Evolutionary conservation across 805 yeast species (phyloP), one percentile per base, ranked within the genome.

Genomic region (Millerozyma acaciae): DNA sequence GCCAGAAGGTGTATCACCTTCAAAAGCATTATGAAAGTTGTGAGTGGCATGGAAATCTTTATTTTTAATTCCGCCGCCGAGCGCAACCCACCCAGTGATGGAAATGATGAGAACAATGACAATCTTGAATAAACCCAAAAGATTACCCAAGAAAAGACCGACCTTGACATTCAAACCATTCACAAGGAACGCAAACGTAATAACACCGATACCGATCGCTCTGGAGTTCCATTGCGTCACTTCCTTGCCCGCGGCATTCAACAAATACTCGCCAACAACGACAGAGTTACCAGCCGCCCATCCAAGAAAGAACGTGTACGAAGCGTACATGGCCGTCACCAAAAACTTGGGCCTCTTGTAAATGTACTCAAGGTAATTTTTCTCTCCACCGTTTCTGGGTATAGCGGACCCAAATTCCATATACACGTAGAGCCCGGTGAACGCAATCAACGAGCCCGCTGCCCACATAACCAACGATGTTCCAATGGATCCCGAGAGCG

Each of bases 281-380:
- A 83, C 76, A 14, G 89, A 80, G 56, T 84, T 83, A 55, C 89
- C 85, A 8, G 93, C 78, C 15, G 95, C 89, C 86, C 89, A 85
- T 22, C 93, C 93, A 30, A 85, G 64, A 48, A 83, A 71, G 49
- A 85, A 78, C 12, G 79, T 78, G 50, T 83, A 81, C 2, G 88
- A 65, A 0, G 86, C 88, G 47, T 66, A 66, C 70, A 63, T 65
- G 38, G 68, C 75, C 17, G 84, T 78, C 28, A 80, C 71, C 38
- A 85, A 65, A 50, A 80, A 83, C 52, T 65, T 72, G 26, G 95
- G 95, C 45, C 73, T 76, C 31, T 67, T 68, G 61, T 69, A 85
- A 31, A 83, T 74, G 45, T 72, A 80, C 53, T 84, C 93, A 46
- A 85, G 60, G 53, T 85, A 85, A 49, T 82, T 83, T 59, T 83